A percentile compares a stretch with the other conserved stretches of the same genome.
phyloP scores from a whole-genome alignment of 2,329 filamentous ascomycete species.

The Phaeosphaeriaceae sp. region DNA sequence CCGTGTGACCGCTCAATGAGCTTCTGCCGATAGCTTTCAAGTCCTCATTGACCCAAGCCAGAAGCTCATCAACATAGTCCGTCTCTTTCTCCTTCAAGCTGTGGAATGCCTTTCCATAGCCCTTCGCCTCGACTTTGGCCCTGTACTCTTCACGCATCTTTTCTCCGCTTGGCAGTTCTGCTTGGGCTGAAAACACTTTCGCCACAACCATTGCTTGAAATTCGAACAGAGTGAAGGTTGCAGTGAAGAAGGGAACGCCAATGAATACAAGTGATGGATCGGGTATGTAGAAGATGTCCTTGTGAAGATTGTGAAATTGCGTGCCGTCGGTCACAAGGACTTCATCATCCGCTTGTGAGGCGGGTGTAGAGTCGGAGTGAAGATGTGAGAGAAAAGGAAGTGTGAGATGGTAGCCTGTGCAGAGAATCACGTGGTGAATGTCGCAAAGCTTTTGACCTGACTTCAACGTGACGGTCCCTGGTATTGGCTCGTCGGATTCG shows the following conservation, averaged over 20 bases:
- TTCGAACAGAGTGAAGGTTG: slow-evolving; percentile 74
- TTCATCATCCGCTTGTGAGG: slow-evolving; percentile 59
- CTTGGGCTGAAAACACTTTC: slow-evolving; percentile 62
- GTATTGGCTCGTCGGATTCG: slow-evolving; percentile 51
- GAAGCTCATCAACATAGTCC: slow-evolving; percentile 51
- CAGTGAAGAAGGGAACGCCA: slow-evolving; percentile 71
- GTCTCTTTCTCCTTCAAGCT: slow-evolving; percentile 51
- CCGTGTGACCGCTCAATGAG: slow-evolving; percentile 45
- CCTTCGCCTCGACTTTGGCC: slow-evolving; percentile 46
- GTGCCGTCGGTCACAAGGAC: slow-evolving; percentile 71
- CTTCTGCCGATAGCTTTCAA: slow-evolving; percentile 21
- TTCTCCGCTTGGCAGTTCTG: slow-evolving; percentile 55
- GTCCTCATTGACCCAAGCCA: slow-evolving; percentile 50
- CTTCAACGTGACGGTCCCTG: slow-evolving; percentile 60
- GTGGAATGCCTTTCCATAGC: slow-evolving; percentile 55
- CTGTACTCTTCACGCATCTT: slow-evolving; percentile 55
- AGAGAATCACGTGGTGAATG: slow-evolving; percentile 70
- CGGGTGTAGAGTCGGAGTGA: slow-evolving; percentile 54
- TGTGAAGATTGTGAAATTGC: slow-evolving; percentile 71
- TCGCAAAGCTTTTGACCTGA: slow-evolving; percentile 61
- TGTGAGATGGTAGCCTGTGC: slow-evolving; percentile 73
- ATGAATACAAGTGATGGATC: slow-evolving; percentile 71
- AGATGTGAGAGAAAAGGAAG: slow-evolving; percentile 69
- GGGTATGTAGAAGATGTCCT: slow-evolving; percentile 75
- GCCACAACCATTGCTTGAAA: slow-evolving; percentile 72